phyloP scores from a whole-genome alignment of 345 rosid genomes.

The Euphorbia peplus region DNA sequence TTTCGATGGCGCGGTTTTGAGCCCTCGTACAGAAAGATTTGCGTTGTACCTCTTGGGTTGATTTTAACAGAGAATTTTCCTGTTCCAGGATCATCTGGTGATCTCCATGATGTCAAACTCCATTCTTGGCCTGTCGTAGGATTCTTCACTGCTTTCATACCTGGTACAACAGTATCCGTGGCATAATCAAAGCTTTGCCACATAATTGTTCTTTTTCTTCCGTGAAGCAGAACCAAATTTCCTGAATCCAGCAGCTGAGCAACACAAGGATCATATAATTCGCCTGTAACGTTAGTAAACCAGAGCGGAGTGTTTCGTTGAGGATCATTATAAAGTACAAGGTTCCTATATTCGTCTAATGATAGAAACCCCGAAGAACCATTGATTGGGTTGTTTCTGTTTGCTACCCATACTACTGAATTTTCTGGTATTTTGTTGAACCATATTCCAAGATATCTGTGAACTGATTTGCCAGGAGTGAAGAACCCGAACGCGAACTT shows the following conservation, averaged over 20 bases:
- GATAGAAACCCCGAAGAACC: conserved; percentile 16
- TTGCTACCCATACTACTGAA: too few relatives aligned
- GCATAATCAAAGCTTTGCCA: conserved; percentile 12
- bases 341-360: conserved; percentile 7
- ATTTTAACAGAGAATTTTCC: conserved; percentile 3
- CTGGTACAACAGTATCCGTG: background rate
- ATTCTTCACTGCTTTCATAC: background rate
- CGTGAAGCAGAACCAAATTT: conserved; percentile 5
- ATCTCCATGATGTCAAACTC: conserved; percentile 24
- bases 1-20: background rate
- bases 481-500: too few relatives aligned
- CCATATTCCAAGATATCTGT: too few relatives aligned
- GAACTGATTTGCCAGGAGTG: too few relatives aligned
- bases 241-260: conserved; percentile 9
- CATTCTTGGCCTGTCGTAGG: background rate
- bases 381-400: conserved; percentile 11
- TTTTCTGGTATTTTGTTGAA: too few relatives aligned
- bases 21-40: conserved; percentile 5
- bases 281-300: background rate
- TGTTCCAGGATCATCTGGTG: conserved; percentile 12
- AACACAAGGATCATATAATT: background rate
- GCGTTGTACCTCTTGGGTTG: background rate
- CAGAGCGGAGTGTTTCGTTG: background rate
- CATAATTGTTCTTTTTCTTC: background rate
- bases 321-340: background rate